Conservation (phyloP, 73 alveolate genomes). For the Paramecium octaurelia region DNA sequence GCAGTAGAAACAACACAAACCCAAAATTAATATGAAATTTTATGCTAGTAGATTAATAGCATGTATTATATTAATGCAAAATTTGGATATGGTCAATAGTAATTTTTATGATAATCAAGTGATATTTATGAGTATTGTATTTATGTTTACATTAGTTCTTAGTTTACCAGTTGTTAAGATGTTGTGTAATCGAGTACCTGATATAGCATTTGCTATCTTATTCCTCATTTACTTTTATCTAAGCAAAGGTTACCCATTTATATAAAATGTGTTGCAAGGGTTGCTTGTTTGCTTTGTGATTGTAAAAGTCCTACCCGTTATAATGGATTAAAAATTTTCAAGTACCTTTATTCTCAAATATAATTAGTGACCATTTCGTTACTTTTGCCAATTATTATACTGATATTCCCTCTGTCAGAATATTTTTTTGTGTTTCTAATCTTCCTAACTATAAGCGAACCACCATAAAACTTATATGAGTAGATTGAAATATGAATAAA, state of each 20-base stretch:
- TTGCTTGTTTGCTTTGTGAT: not conserved
- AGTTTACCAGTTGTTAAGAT: not conserved
- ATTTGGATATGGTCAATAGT: not conserved
- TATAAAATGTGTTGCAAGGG: not conserved
- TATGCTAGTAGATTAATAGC: not conserved
- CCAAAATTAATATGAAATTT: not conserved
- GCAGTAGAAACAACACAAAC: not conserved
- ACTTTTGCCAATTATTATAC: not conserved
- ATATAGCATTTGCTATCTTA: not conserved
- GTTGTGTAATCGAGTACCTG: not conserved
- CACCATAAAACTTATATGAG: not conserved
- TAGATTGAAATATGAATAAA: constrained; percentile 8
- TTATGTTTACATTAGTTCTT: not conserved
- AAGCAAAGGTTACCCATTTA: not conserved
- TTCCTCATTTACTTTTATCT: not conserved
- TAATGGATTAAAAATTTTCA: not conserved
- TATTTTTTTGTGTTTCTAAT: not conserved
- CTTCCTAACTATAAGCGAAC: not conserved
- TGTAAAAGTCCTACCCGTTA: not conserved
- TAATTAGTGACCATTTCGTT: not conserved
- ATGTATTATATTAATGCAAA: not conserved
- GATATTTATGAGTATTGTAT: not conserved
- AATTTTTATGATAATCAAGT: not conserved
- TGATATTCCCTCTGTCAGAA: not conserved
- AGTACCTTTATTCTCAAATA: not conserved